A percentile compares a stretch with the other conserved stretches of the same genome.
Evolutionary conservation across 768 basidiomycete species (phyloP).

Genomic region (Trametes elegans): DNA sequence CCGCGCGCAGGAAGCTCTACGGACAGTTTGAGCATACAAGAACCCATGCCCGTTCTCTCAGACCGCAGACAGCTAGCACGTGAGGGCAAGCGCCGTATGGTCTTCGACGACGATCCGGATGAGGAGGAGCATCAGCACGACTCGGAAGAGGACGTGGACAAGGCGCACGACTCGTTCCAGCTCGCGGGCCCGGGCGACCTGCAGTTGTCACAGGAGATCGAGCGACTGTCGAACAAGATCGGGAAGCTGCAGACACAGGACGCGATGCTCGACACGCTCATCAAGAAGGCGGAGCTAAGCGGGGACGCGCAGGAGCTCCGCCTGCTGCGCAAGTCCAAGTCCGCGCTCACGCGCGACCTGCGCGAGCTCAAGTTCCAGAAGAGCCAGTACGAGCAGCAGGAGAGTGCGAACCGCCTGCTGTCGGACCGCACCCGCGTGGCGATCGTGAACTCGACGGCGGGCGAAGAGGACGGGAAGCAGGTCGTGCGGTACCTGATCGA

Average conservation of each 20-base stretch:
- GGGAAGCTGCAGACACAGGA: conserved; percentile 77
- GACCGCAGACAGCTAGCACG: neutral
- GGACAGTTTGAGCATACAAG: conserved; percentile 15
- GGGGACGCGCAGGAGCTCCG: conserved; percentile 86
- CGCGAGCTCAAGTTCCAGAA: conserved; percentile 87
- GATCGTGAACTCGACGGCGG: conserved; percentile 79
- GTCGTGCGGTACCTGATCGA: conserved; percentile 92
- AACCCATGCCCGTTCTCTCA: neutral
- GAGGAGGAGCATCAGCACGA: conserved; percentile 60
- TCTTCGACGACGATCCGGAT: conserved; percentile 38
- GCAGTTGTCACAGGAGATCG: conserved; percentile 84
- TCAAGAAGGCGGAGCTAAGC: conserved; percentile 92
- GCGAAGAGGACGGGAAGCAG: conserved; percentile 83
- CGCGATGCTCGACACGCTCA: conserved; percentile 78
- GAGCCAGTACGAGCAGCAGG: conserved; percentile 91
- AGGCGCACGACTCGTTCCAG: conserved; percentile 55
- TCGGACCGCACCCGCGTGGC: conserved; percentile 82
- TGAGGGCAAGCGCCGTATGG: conserved; percentile 11
- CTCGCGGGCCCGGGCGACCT: conserved; percentile 88
- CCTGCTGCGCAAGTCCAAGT: conserved; percentile 78
- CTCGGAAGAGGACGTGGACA: conserved; percentile 41
- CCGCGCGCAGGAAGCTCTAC: conserved; percentile 8
- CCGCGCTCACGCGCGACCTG: conserved; percentile 78
- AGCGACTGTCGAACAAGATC: conserved; percentile 73
- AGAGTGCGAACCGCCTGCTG: conserved; percentile 82